Base-by-base conservation (phyloP, 1,139 yeast genomes). In the Candida pseudocylindracea region DNA sequence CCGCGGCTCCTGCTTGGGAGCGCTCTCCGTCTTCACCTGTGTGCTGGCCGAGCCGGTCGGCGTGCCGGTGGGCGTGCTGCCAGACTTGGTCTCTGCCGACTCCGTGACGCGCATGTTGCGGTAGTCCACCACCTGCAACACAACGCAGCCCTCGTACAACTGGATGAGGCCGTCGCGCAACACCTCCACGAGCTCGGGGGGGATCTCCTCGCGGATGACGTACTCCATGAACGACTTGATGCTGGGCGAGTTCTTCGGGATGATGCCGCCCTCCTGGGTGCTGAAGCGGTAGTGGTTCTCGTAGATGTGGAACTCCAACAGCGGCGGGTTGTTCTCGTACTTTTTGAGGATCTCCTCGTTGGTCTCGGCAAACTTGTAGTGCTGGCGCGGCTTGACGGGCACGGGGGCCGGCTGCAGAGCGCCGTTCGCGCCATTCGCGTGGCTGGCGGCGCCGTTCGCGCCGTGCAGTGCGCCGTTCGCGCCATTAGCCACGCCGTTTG, bases 271-370 rank as follows among this genome's bases (percentile, higher is more conserved):
- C 44, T 72, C 78, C 37, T 49, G 63, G 3, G 58, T 49, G 37
- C 78, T 78, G 53, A 76, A 81, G 38, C 91, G 64, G 48, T 72
- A 88, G 50, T 85, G 93, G 33, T 80, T 79, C 42, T 80, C 92
- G 50, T 78, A 85, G 29, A 88, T 81, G 45, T 88, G 95, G 42
- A 88, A 71, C 38, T 74, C 91, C 37, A 88, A 51, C 31, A 93
- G 78, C 9, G 95, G 79, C 7, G 91, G 80, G 39, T 67, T 70
- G 37, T 71, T 69, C 38, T 75, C 72, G 46, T 73, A 83, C 46
- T 83, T 85, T 37, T 68, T 65, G 41, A 88, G 54, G n/a, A 88
- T 62, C 32, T 74, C 79, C 38, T 69, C 76, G 9, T 79, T 55
- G 4, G 85, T 71, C 41, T 76, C 79, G 10, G 78, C 71, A 45